Percentiles rank a stretch among this genome's conserved stretches.
These are phyloP conservation scores for Mycena haematopus DNA, from an alignment of 768 basidiomycete genomes.

Conservation along the genomic window DNA sequence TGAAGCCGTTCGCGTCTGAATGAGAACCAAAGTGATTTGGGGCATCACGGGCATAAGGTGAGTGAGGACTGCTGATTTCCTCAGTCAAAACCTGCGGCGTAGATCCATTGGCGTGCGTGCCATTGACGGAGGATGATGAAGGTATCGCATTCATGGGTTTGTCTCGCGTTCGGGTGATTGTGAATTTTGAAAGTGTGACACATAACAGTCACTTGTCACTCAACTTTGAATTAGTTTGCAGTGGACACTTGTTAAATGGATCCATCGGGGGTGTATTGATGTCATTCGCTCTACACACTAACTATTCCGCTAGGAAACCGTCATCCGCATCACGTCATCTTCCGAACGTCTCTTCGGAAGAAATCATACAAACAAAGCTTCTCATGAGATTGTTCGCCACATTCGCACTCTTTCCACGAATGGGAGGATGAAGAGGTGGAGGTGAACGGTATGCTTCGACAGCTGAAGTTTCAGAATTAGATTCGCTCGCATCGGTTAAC, in stretches of 20 bases:
- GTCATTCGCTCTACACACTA: not conserved
- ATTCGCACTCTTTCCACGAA: slow-evolving; percentile 52
- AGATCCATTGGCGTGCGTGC: slow-evolving; percentile 59
- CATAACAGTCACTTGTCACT: not conserved
- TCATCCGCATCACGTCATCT: slow-evolving; percentile 36
- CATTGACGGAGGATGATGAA: slow-evolving; percentile 49
- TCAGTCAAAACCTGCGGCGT: slow-evolving; percentile 38
- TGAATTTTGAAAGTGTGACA: not conserved
- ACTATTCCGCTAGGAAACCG: not conserved
- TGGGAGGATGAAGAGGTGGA: slow-evolving; percentile 56
- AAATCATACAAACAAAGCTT: slow-evolving; percentile 60
- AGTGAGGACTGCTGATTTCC: slow-evolving; percentile 44
- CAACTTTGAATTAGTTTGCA: too few species aligned
- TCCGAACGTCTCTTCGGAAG: slow-evolving; percentile 44
- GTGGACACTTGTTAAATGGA: too few species aligned
- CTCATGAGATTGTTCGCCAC: slow-evolving; percentile 62
- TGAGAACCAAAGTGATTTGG: slow-evolving; percentile 45
- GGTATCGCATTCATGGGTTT: slow-evolving; percentile 19
- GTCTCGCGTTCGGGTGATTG: not conserved
- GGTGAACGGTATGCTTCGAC: slow-evolving; percentile 44
- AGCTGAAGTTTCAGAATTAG: not conserved
- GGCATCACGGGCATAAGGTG: slow-evolving; percentile 44
- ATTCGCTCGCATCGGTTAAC: not conserved
- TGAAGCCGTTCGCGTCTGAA: slow-evolving; percentile 62
- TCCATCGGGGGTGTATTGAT: too few species aligned